Evolutionary conservation across 306 rosid genomes (phyloP), one percentile per base, ranked within the genome.

Genomic region (Acacia confusa): DNA sequence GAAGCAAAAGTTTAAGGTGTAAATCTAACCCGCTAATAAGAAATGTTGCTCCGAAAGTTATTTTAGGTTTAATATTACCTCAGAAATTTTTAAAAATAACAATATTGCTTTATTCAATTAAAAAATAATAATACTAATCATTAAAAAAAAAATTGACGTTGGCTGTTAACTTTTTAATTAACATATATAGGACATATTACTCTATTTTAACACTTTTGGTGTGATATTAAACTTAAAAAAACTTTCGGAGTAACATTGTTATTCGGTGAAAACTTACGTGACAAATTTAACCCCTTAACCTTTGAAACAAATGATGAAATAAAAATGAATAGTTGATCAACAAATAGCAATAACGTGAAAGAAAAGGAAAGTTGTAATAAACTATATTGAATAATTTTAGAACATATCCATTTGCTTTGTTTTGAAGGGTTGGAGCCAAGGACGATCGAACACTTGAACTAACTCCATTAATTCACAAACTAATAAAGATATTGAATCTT

Each of bases 371-470:
- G 72, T 6, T 67, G 72, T 61, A 7, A 28, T 63, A 63, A 36
- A 6, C 69, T 9, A 63, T 63, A 4, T 63, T 14, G 17, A 28
- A 63, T 14, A 28, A 63, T 63, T 63, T 28, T 30, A 63, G 40
- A 17, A 15, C 38, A 63, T 28, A 63, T 27, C 1, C 4, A 6
- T n/a, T 68, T 80, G 82, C 75, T 71, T 86, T 32, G 77, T 81
- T 78, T 58, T 41, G 70, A 78, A 84, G 78, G 79, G 65, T 86
- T 77, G 34, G 34, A 40, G 20, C 67, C 47, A 75, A 63, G 28
- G 70, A 36, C 24, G 27, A 52, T 19, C 57, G 47, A 36, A 25
- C 48, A 68, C 30, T 86, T 79, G 80, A 65, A 55, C 67, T 61
- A 68, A 55, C 60, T 7, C 68, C 47, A 70, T 79, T 82, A 79